phyloP scores from a whole-genome alignment of 2,329 filamentous ascomycete species.

The Fonsecaea pedrosoi region DNA sequence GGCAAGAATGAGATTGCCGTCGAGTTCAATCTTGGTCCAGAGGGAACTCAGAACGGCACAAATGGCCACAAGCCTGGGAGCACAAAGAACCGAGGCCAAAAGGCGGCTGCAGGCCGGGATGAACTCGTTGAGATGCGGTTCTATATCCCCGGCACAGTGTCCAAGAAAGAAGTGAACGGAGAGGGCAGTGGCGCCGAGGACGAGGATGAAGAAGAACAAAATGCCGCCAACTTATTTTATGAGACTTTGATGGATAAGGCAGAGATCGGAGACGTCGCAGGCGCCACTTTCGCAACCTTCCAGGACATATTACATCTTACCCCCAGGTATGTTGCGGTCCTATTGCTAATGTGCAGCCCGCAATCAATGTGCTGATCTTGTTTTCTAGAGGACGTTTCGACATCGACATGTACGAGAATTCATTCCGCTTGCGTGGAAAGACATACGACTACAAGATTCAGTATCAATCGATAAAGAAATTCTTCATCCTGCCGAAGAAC shows the following conservation, averaged over 20 bases:
- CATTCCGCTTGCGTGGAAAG: constrained; percentile 95
- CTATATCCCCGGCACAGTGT: constrained; percentile 91
- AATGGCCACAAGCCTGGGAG: constrained; percentile 76
- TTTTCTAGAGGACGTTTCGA: constrained; percentile 87
- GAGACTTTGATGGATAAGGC: constrained; percentile 98
- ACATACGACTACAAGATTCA: constrained; percentile 99
- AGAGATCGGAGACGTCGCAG: constrained; percentile 98
- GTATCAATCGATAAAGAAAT: constrained; percentile 97
- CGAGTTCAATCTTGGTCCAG: constrained; percentile 81
- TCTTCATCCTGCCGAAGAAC: constrained; percentile 98
- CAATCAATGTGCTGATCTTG: constrained; percentile 34
- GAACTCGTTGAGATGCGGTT: constrained; percentile 99
- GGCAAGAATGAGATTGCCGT: constrained; percentile 98
- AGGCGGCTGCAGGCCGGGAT: constrained; percentile 85
- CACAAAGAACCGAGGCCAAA: constrained; percentile 77
- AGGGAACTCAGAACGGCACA: constrained; percentile 73
- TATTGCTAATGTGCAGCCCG: constrained; percentile 26
- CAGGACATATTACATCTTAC: constrained; percentile 96
- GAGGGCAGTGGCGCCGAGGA: constrained; percentile 73
- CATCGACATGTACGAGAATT: constrained; percentile 99
- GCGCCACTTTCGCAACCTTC: constrained; percentile 97
- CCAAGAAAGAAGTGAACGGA: constrained; percentile 72
- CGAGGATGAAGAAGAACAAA: constrained; percentile 73
- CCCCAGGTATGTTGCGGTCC: constrained; percentile 67
- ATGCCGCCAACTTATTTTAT: constrained; percentile 96